Base-by-base conservation (phyloP, 352 stramenopile genomes). In the Globisporangium barbulae region DNA sequence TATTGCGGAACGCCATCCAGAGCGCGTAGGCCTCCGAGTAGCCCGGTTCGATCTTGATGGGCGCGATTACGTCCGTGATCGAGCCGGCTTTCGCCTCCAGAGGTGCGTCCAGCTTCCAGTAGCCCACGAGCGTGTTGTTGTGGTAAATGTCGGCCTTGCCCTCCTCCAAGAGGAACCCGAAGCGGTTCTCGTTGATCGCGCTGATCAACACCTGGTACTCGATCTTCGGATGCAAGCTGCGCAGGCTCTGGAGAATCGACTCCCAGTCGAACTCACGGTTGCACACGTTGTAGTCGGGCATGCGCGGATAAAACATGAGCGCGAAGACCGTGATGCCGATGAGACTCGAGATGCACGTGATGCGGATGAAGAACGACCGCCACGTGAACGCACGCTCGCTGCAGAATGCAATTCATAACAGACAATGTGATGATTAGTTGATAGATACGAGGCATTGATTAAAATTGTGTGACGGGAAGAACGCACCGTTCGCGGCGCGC, bases 251-350 rank as follows among this genome's bases (percentile, higher is more conserved):
- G 15, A 96, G 63, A 64, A 94, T 92, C 9, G 87, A 96, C 49
- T 90, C 83, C 87, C 87, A 96, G 50, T 96, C 85, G 65, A 96
- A 96, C 67, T 94, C 72, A 17, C 86, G 87, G 47, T 96, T 96
- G 79, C 87, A 96, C 21, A 96, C 85, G 55, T 94, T 91, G 73
- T 96, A 96, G 67, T 96, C 85, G 1, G 87, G 87, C 63, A 93
- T 85, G 28, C 87, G 85, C 8, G 87, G 87, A 67, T 93, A 96
- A 54, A 92, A 96, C 87, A 96, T 96, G 44, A 96, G 82, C 35
- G 80, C 75, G 0, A 93, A 41, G 9, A 92, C 71, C 9, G 87
- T 95, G 62, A 80, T 75, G 15, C 61, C 71, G n/a, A 90, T 72
- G 1, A 93, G 42, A 31, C 66, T 59, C 2, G 56, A 73, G 10